Conservation (phyloP, 2,329 filamentous ascomycete species). For the Xylaria sp. region DNA sequence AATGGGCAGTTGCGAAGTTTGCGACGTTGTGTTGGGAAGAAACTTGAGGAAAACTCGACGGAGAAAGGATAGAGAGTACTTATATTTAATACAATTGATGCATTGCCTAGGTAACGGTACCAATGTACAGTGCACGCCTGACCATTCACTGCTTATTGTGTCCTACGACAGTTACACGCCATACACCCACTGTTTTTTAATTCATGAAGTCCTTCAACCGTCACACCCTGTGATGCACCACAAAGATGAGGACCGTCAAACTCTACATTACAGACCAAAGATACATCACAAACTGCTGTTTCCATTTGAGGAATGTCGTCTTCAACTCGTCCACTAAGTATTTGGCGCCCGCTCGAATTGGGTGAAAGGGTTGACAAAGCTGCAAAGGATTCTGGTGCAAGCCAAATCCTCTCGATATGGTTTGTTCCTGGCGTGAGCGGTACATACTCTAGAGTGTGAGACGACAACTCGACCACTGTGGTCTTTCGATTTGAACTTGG, state of each 20-base stretch:
- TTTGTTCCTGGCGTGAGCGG: not conserved
- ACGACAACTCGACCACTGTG: conserved; percentile 32
- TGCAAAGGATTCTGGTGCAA: not conserved
- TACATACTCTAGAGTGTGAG: not conserved
- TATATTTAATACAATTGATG: no score
- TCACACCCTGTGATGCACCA: conserved; percentile 15
- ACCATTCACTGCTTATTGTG: not conserved
- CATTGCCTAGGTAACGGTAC: no score
- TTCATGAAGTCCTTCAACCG: conserved; percentile 17
- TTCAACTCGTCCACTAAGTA: not conserved
- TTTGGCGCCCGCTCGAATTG: not conserved
- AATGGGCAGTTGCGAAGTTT: no score
- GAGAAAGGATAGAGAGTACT: no score
- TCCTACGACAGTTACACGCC: conserved; percentile 2
- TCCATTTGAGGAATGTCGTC: not conserved
- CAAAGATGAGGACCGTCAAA: conserved; percentile 2
- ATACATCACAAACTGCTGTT: not conserved
- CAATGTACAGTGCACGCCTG: not conserved
- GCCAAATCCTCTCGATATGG: not conserved
- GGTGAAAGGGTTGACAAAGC: not conserved
- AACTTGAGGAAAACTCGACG: no score
- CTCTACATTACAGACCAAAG: not conserved
- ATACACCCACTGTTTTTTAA: conserved; percentile 15
- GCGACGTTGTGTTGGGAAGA: no score
- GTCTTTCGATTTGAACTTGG: conserved; percentile 32